phyloP scores from a whole-genome alignment of 257 asterid genomes.

The Thymus quinquecostatus region DNA sequence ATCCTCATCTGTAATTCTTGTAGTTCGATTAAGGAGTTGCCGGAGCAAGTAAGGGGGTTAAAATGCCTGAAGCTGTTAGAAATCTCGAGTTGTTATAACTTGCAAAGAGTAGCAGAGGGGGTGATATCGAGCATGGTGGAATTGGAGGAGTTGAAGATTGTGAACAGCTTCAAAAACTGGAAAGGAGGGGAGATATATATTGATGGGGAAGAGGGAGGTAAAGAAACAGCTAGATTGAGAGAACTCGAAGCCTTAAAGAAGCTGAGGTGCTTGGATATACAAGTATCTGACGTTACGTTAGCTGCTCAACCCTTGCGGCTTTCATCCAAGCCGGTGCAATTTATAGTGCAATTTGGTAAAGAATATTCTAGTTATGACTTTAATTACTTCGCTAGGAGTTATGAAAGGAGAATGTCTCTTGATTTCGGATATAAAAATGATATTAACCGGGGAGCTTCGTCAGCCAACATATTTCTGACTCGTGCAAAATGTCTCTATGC shows the following conservation, averaged over 20 bases:
- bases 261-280: constrained; percentile 9
- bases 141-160: not conserved
- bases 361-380: too few relatives aligned
- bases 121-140: not conserved
- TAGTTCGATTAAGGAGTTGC: not conserved
- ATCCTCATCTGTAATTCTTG: constrained; percentile 1
- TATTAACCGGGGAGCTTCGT: too few relatives aligned
- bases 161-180: constrained; percentile 1
- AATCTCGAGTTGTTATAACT: not conserved
- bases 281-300: not conserved
- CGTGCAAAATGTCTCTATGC: too few relatives aligned
- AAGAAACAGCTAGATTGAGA: not conserved
- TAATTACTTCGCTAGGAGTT: too few relatives aligned
- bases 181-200: not conserved
- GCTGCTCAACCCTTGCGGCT: not conserved
- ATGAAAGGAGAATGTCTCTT: not conserved
- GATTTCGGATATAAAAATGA: too few relatives aligned
- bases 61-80: constrained; percentile 7
- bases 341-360: not conserved
- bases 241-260: constrained; percentile 8
- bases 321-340: not conserved
- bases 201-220: not conserved
- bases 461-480: too few relatives aligned
- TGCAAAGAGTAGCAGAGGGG: constrained; percentile 9
- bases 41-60: not conserved